These are phyloP conservation scores for Rhizophlyctis rosea DNA, from an alignment of 192 early-diverging fungal genomes.

Conservation along the genomic window DNA sequence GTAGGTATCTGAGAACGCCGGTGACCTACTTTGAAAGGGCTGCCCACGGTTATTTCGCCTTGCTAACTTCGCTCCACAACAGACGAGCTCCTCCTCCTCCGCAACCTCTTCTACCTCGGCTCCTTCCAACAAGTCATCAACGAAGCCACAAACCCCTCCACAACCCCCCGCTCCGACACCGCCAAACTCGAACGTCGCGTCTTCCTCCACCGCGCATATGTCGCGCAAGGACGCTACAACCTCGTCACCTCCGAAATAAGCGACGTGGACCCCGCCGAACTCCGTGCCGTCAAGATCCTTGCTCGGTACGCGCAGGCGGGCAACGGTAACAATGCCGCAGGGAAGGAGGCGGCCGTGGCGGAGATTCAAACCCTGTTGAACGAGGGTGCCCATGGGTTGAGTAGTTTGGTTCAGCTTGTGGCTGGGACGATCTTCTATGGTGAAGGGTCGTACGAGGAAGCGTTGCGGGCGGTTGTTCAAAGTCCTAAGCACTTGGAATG, in stretches of 20 bases:
- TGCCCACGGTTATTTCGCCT: no score
- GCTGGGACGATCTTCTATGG: slow-evolving; percentile 60
- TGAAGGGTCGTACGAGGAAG: slow-evolving; percentile 66
- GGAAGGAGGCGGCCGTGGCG: slow-evolving; percentile 44
- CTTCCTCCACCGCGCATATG: slow-evolving; percentile 74
- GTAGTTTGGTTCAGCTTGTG: slow-evolving; percentile 55
- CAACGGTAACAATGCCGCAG: slow-evolving; percentile 13
- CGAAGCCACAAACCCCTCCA: slow-evolving; percentile 45
- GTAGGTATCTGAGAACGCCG: no score
- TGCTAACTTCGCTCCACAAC: not conserved
- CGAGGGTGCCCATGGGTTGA: slow-evolving; percentile 39
- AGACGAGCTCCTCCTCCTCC: slow-evolving; percentile 37
- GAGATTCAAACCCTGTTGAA: slow-evolving; percentile 49
- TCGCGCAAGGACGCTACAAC: slow-evolving; percentile 70
- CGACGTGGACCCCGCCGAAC: slow-evolving; percentile 45
- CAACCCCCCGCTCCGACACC: slow-evolving; percentile 22
- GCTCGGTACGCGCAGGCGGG: slow-evolving; percentile 48
- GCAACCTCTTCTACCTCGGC: slow-evolving; percentile 56
- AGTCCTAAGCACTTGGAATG: slow-evolving; percentile 79
- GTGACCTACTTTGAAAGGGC: no score
- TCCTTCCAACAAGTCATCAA: slow-evolving; percentile 72
- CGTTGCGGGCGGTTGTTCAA: slow-evolving; percentile 62
- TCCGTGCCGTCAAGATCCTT: slow-evolving; percentile 64
- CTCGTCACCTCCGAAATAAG: slow-evolving; percentile 67
- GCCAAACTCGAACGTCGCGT: slow-evolving; percentile 52